Evolutionary conservation across 768 basidiomycete genomes (phyloP), one percentile per base, ranked within the genome.

Genomic region (Inosperma sp.): DNA sequence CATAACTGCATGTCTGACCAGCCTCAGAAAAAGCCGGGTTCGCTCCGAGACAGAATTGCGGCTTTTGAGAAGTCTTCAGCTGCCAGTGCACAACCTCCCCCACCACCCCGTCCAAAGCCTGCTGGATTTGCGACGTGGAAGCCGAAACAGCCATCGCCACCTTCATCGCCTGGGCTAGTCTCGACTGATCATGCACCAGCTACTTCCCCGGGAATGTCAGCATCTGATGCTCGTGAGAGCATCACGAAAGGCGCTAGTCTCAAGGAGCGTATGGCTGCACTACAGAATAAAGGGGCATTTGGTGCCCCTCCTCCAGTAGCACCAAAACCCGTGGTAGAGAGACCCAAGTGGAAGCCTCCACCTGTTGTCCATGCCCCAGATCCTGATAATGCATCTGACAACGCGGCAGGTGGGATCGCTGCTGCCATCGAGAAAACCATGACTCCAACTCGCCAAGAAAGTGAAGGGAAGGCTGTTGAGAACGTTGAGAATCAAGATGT

Each of bases 231-330:
- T 17, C 84, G 87, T 65, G 87, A 85, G 60, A 87, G 86, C 60
- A 94, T 95, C 67, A 79, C 79, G 5, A 82, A 82, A 49, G 86
- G 80, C 3, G 86, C 81, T 4, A 90, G 88, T 50, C 69, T 98
- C 57, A 93, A 85, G 71, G 95, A 96, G 52, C 82, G 95, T 30
- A 96, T 98, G 93, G 93, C 93, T 25, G 92, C 93, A 3, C 71
- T 97, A 30, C 88, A 93, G 64, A 90, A 88, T 7, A 83, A 77
- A 37, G 87, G 88, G 13, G 91, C 74, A 8, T 91, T 95, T 61
- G 88, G 88, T 13, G 77, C 72, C 2, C 76, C 83, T 1, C 76
- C 78, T 5, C 67, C 73, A 30, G 58, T 74, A 8, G 67, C 75
- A 6, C 79, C 86, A 2, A 79, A 81, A 51, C 83, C 84, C 5